phyloP scores from a whole-genome alignment of 257 asterid species.

The Lycium ferocissimum region DNA sequence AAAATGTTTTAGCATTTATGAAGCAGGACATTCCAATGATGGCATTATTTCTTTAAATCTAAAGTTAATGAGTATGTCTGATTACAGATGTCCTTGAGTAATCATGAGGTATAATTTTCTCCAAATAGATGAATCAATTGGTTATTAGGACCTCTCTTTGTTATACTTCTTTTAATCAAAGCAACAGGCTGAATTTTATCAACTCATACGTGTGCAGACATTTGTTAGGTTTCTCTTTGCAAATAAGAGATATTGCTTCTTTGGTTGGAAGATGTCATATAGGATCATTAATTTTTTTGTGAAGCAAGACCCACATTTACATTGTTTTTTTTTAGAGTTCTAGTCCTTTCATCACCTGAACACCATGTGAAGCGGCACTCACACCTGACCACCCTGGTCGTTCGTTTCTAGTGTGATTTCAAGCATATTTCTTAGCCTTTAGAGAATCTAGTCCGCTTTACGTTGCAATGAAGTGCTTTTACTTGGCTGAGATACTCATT shows the following conservation, averaged over 20 bases:
- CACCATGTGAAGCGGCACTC: background rate
- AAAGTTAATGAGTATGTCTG: conserved; percentile 8
- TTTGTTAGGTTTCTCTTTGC: conserved; percentile 1
- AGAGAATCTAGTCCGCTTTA: background rate
- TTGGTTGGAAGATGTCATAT: background rate
- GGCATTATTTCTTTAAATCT: conserved; percentile 3
- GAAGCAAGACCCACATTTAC: background rate
- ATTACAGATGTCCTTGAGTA: background rate
- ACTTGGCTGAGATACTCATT: background rate
- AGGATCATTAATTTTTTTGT: background rate
- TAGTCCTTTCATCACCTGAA: background rate
- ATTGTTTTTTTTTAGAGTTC: background rate
- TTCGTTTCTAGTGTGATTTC: conserved; percentile 7
- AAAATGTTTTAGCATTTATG: background rate
- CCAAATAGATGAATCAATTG: background rate
- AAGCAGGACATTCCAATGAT: background rate
- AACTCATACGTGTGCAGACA: background rate
- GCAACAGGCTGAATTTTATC: background rate
- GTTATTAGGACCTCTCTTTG: background rate
- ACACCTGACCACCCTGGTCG: background rate
- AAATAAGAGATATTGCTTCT: background rate
- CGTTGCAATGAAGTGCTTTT: background rate
- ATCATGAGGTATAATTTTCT: background rate
- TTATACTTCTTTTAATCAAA: background rate
- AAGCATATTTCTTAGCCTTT: conserved; percentile 4